Evolutionary conservation across 2,329 filamentous ascomycete species (phyloP).

Genomic region (Fusarium musae): DNA sequence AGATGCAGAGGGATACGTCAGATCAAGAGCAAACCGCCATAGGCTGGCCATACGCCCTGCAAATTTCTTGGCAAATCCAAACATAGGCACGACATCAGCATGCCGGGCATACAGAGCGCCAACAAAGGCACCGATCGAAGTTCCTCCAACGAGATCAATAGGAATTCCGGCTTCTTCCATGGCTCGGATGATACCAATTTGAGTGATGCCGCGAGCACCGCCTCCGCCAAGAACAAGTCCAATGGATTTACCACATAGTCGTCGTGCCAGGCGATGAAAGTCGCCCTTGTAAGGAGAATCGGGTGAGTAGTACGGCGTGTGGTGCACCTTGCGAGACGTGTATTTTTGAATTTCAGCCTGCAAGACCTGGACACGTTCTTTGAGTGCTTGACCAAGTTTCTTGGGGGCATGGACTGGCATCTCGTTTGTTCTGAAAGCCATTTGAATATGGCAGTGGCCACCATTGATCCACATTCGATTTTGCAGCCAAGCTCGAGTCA

Average conservation of each 20-base stretch:
- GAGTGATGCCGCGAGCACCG: conserved; percentile 89
- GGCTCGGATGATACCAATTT: conserved; percentile 92
- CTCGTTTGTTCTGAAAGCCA: conserved; percentile 82
- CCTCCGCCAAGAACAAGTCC: conserved; percentile 94
- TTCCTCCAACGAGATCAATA: conserved; percentile 94
- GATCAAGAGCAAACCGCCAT: conserved; percentile 96
- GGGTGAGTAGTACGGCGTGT: conserved; percentile 87
- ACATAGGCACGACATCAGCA: conserved; percentile 96
- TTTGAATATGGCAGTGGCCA: conserved; percentile 96
- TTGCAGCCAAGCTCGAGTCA: conserved; percentile 89
- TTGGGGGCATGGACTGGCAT: conserved; percentile 82
- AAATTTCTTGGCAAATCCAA: conserved; percentile 96
- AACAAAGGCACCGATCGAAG: conserved; percentile 95
- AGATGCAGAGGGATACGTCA: conserved; percentile 95
- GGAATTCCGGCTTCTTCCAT: conserved; percentile 97
- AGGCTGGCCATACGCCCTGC: conserved; percentile 98
- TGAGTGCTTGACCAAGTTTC: conserved; percentile 85
- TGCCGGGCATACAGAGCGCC: conserved; percentile 95
- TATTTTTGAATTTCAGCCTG: conserved; percentile 99
- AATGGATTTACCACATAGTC: conserved; percentile 92
- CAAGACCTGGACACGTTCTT: conserved; percentile 91
- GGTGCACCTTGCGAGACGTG: conserved; percentile 90
- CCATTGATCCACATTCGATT: conserved; percentile 99
- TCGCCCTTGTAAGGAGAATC: conserved; percentile 96
- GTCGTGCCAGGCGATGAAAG: conserved; percentile 90